Evolutionary conservation across 257 asterid genomes (phyloP), one percentile per base, ranked within the genome.

Genomic region (Solanum arcanum): DNA sequence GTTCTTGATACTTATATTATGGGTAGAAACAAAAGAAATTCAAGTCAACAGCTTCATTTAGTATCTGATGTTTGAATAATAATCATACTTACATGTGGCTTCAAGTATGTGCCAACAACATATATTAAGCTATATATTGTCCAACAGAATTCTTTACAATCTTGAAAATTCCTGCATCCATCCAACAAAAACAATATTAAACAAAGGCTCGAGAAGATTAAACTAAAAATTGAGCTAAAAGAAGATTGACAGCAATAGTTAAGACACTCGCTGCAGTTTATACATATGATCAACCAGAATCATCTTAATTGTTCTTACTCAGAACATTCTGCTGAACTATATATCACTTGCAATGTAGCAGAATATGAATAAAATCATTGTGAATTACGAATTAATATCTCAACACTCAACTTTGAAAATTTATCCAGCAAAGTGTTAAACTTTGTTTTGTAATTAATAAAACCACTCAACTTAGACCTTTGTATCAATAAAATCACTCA

Each of bases 11-110:
- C 68, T 37, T 80, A 80, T 47, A 80, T 9, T 18, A 47, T 7
- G 42, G 69, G 44, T 27, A 29, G 69, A 49, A 77, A 47, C 69
- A 27, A 29, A 27, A 49, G 37, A 80, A 78, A 47, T 47, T 47
- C 66, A 80, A 29, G 29, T 29, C 29, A 80, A 29, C 85, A 47
- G 68, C 68, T 47, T 80, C 68, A 47, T 29, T 80, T 29, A 47
- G 85, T 10, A 29, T 49, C 85, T 80, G 85, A 80, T 18, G 69
- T 18, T 27, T 6, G 44, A 49, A 68, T 60, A 69, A 42, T 12
- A 39, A n/a, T 60, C 83, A 86, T 89, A 97, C 99, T 94, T 92
- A 97, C 99, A 87, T 95, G 94, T 86, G 99, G 99, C 93, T 97
- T 97, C 91, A 96, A 87, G 91, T 93, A 95, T 88, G 99, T 97